Base-by-base conservation (phyloP, 495 filamentous ascomycete species). In the Podospora fimiseda region DNA sequence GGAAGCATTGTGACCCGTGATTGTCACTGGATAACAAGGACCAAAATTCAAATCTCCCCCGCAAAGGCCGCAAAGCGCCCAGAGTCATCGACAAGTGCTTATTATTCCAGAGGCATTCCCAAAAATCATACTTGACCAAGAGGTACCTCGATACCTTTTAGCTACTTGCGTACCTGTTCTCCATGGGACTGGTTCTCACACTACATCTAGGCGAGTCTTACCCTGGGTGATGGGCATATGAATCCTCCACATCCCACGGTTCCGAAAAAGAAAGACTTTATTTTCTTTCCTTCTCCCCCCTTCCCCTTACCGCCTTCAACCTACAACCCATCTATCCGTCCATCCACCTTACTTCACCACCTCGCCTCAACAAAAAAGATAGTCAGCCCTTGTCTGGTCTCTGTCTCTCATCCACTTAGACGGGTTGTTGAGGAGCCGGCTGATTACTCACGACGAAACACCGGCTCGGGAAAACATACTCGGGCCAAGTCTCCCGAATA, bases 231-330 rank as follows among this genome's bases (percentile, higher is more conserved):
- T 51, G 55, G n/a, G 57, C 54, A 61, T 67, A 67, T 67, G 62
- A 67, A 63, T 56, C 57, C 56, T 58, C 57, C 60, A 38, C 58
- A 51, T 63, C 56, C 63, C 61, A 63, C 60, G 45, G 59, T 49
- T 57, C 56, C 54, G 41, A 54, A 51, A 45, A 48, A 57, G 59
- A 59, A 50, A 53, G 45, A 53, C 63, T 59, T 56, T 37, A 30
- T 51, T 51, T 51, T 48, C 61, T 53, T 44, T 43, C 36, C 55
- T 37, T 33, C 56, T 48, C 49, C 50, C 20, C 46, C 52, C 43
- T 43, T 52, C 24, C 47, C 36, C 36, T n/a, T 39, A 36, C 50
- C 42, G 39, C 51, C 36, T 22, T 18, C 38, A 30, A 22, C 48
- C 1, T 13, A 47, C 23, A 21, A 47, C 44, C 44, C 9, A 27